Evolutionary conservation across 2,329 filamentous ascomycete genomes (phyloP), one percentile per base, ranked within the genome.

Genomic region (Fusarium brevicatenulatum): DNA sequence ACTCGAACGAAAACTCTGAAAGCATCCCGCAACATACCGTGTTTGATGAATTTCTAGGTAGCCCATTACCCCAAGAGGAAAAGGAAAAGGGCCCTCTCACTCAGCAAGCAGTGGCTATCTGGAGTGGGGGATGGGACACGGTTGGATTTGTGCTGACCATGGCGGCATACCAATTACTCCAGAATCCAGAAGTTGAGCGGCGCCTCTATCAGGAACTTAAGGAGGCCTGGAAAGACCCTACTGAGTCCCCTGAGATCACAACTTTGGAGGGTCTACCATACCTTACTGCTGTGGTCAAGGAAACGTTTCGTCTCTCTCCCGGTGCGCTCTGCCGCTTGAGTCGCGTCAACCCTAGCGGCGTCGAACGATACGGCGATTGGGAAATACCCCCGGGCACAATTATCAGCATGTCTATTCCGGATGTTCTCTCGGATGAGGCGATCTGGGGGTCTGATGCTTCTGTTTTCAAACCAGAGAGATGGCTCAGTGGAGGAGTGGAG

Each of bases 111-210:
- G 34, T 65, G 21, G 56, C 62, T 5, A 65, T 53, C 25, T 65
- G 46, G 62, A 65, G 56, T 19, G 56, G 56, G 13, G 62, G 56
- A 15, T 62, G 46, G 62, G 62, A 65, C n/a, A 46, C 46, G 9
- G 42, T 58, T 21, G 60, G 62, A 21, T 65, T 53, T 15, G 39
- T 40, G 4, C 19, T 62, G 23, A 62, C 40, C 15, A 32, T 62
- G 59, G 59, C 39, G 4, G 19, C 40, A 8, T 62, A 59, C n/a
- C 59, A 62, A n/a, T 30, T 63, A 9, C 40, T 59, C 5, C 21
- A n/a, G 9, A 34, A 63, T 23, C 59, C 25, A 3, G 18, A 40
- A 30, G 28, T 40, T 32, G 54, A 46, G 25, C 32, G 59, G 18
- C 53, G 53, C 9, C 52, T 59, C 10, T 39, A 47, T 32, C 18